phyloP scores from a whole-genome alignment of 345 rosid species.

The Salix purpurea region DNA sequence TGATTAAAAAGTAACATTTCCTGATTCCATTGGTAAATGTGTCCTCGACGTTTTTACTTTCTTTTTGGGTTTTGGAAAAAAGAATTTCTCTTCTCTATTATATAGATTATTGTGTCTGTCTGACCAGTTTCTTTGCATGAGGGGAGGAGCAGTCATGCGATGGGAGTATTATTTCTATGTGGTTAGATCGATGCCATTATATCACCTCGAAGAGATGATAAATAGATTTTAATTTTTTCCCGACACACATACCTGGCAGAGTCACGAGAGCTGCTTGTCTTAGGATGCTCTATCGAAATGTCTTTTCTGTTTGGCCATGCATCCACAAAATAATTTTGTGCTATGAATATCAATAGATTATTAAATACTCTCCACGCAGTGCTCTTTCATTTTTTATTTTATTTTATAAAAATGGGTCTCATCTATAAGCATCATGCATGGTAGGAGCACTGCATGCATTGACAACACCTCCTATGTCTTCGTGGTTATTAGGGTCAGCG shows the following conservation, averaged over 20 bases:
- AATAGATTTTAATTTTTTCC: background rate
- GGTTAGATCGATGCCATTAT: no score
- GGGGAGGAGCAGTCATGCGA: constrained; percentile 23
- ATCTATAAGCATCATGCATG: no score
- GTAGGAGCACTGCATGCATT: no score
- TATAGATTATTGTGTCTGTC: constrained; percentile 10
- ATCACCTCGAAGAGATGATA: no score
- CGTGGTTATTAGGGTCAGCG: background rate
- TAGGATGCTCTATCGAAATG: constrained; percentile 9
- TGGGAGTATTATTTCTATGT: background rate
- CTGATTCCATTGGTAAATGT: constrained; percentile 16
- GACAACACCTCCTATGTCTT: no score
- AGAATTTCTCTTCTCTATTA: no score
- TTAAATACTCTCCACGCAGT: no score
- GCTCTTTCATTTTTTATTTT: background rate
- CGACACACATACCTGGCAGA: constrained; percentile 10
- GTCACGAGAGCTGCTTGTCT: constrained; percentile 34
- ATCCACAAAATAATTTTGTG: background rate
- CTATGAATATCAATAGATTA: no score
- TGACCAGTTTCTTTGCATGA: constrained; percentile 47
- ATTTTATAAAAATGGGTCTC: no score
- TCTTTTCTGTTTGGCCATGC: background rate
- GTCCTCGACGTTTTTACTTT: background rate
- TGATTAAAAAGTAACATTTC: constrained; percentile 9
- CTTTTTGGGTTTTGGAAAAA: background rate